phyloP scores from a whole-genome alignment of 2,329 filamentous ascomycete species.

The Diaporthe citriasiana region DNA sequence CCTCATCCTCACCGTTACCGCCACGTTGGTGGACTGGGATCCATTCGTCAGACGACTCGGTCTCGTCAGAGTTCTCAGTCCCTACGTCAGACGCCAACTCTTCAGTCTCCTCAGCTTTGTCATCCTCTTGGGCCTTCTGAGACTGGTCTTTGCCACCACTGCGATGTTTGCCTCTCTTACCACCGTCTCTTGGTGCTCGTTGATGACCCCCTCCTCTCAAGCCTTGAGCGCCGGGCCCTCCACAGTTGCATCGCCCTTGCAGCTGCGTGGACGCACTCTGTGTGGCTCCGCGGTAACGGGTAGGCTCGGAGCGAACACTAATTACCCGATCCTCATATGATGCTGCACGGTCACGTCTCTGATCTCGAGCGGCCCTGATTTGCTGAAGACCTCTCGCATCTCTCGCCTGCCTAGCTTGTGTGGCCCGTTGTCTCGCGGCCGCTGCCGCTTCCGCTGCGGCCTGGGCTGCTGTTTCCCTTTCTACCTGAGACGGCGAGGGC shows the following conservation, averaged over 20 bases:
- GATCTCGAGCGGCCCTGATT: no score
- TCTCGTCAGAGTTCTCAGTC: background rate
- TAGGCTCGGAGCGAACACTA: background rate
- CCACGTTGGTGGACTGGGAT: background rate
- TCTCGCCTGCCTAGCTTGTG: background rate
- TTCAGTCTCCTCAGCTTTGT: background rate
- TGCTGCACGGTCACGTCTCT: background rate
- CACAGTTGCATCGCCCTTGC: slow-evolving; percentile 19
- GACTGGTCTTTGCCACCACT: slow-evolving; percentile 45
- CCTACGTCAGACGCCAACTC: background rate
- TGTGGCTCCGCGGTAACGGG: background rate
- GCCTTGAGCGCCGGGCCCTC: slow-evolving; percentile 1
- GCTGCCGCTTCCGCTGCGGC: background rate
- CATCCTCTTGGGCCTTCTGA: background rate
- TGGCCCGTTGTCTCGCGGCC: background rate
- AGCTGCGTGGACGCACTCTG: background rate
- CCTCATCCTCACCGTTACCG: background rate
- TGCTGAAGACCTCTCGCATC: background rate
- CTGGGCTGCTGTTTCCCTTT: no score
- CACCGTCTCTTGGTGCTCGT: slow-evolving; percentile 49
- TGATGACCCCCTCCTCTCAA: slow-evolving; percentile 44
- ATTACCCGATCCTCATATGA: background rate
- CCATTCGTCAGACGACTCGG: background rate
- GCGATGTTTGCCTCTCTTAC: slow-evolving; percentile 51
- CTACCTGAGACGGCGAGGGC: no score